Evolutionary conservation across 495 filamentous ascomycete species (phyloP), one percentile per base, ranked within the genome.

Genomic region (Penicillium dipodomyicola): DNA sequence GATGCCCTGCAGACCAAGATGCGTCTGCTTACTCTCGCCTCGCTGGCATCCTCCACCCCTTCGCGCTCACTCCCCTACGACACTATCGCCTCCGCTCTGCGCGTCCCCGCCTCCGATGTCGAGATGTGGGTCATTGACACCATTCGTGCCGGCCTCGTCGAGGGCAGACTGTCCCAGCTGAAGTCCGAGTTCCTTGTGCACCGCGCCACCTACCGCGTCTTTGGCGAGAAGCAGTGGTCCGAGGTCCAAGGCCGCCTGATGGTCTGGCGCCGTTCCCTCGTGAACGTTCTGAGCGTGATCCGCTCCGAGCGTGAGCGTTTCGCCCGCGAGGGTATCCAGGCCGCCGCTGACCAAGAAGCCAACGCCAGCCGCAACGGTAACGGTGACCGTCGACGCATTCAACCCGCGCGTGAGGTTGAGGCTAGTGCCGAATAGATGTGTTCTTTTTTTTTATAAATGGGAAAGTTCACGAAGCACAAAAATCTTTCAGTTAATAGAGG

Each of bases 41-140:
- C 88, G 15, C 79, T 97, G 30, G 91, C 92, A 17, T 90, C 95
- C 30, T 82, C 86, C 57, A 88, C 88, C 15, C 84, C 85, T 15
- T 90, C 84, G 60, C 87, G 92, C 56, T 89, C 91, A 51, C 83
- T 98, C 40, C 86, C 91, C 33, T 98, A 98, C 74, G 78, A 77
- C 59, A 80, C 82, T 56, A 96, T 98, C 64, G 82, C 88, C 41
- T 84, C 87, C 55, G 84, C 90, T 5, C 83, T 98, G 35, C 87
- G 92, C 70, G 85, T 98, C 40, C 84, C 89, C 17, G 60, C 69
- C 27, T 85, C 88, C 54, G 91, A 97, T 44, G 90, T 96, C 10
- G 94, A 98, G 80, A 87, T 91, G 81, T 98, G 94, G 94, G 88
- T 96, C 49, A 98, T 98, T 61, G 95, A 98, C 72, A 91, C 93